Conservation (phyloP, 768 basidiomycete genomes). For the Mycena kentingensis region DNA sequence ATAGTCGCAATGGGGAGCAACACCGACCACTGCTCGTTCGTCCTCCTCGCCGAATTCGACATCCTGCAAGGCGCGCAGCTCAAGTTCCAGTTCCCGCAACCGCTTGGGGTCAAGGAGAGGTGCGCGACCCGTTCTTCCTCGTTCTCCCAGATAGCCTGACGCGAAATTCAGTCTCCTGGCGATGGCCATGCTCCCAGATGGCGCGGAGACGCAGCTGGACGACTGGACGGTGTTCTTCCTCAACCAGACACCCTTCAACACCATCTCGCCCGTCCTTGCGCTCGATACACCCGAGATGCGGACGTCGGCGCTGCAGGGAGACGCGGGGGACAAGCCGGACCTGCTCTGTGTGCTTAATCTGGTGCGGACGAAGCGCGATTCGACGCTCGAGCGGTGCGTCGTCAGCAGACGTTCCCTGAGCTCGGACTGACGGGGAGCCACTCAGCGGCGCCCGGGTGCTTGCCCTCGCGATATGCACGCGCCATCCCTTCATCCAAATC, state of each 20-base stretch:
- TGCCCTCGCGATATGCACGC: conserved; percentile 79
- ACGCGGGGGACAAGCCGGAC: conserved; percentile 34
- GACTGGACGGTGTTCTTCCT: conserved; percentile 99
- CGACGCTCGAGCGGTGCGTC: conserved; percentile 64
- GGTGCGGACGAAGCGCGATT: conserved; percentile 78
- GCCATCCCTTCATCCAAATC: conserved; percentile 79
- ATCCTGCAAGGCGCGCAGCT: conserved; percentile 92
- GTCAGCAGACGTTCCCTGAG: neutral
- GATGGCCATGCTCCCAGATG: conserved; percentile 98
- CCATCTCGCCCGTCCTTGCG: conserved; percentile 79
- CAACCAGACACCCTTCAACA: conserved; percentile 90
- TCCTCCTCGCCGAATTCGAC: conserved; percentile 98
- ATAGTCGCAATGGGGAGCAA: conserved; percentile 56
- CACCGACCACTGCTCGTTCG: conserved; percentile 85
- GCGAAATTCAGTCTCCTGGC: conserved; percentile 70
- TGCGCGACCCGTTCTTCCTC: conserved; percentile 38
- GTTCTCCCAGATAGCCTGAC: conserved; percentile 13
- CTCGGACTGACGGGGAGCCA: conserved; percentile 1
- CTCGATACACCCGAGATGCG: conserved; percentile 52
- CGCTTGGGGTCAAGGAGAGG: conserved; percentile 94
- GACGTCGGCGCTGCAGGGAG: conserved; percentile 19
- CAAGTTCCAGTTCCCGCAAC: conserved; percentile 94
- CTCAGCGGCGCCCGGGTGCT: conserved; percentile 78
- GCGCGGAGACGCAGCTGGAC: conserved; percentile 90
- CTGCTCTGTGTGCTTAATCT: conserved; percentile 77